Percentiles rank a stretch among this genome's conserved stretches.
Conservation (phyloP, 768 basidiomycete species). For the Tulasnella sp. region DNA sequence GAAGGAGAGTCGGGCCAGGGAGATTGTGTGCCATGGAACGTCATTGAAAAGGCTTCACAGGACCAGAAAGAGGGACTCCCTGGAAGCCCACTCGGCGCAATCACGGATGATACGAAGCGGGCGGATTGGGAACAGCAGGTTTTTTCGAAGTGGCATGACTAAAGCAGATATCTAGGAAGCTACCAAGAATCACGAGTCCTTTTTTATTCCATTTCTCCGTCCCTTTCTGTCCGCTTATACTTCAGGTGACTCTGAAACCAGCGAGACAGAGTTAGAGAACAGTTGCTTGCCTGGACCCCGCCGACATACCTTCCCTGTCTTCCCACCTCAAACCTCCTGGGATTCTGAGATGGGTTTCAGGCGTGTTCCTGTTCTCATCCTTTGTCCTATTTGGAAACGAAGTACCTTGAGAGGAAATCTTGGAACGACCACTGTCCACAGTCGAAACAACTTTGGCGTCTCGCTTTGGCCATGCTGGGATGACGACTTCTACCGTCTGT, state of each 20-base stretch:
- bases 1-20: constrained; percentile 47
- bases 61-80: constrained; percentile 53
- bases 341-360: no score
- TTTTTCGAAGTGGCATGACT: constrained; percentile 50
- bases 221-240: background rate
- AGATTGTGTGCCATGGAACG: constrained; percentile 77
- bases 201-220: no score
- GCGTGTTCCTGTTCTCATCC: no score
- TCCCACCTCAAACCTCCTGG: no score
- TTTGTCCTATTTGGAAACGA: no score
- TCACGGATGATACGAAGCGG: constrained; percentile 65
- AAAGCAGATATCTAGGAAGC: no score
- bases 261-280: background rate
- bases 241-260: background rate
- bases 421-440: background rate
- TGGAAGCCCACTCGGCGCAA: constrained; percentile 25
- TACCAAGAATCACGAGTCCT: no score
- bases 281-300: background rate
- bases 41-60: constrained; percentile 64
- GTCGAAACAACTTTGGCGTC: background rate
- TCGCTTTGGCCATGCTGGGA: background rate
- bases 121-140: constrained; percentile 82
- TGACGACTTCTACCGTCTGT: background rate
- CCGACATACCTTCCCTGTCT: background rate
- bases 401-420: no score